Evolutionary conservation across 2,329 filamentous ascomycete genomes (phyloP).

Genomic region (Ophiostoma quercus): DNA sequence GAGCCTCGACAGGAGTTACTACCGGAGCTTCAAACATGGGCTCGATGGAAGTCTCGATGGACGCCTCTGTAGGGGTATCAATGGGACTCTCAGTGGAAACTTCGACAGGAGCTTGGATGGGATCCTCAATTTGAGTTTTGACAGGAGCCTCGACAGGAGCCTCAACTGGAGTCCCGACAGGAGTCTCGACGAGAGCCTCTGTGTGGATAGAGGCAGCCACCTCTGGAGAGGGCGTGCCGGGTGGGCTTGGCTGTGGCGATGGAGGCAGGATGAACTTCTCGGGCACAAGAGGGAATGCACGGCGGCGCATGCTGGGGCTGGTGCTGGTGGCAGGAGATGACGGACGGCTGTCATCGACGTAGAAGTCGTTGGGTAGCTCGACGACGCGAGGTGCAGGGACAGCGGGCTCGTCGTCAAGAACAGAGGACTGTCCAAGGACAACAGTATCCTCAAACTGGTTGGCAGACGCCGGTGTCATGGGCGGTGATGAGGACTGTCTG

Average conservation of each 20-base stretch:
- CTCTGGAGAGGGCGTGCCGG: neutral
- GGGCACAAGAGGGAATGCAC: constrained; percentile 30
- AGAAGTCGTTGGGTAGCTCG: constrained; percentile 23
- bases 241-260: neutral
- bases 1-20: neutral
- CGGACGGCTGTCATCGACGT: constrained; percentile 5
- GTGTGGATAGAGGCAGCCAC: neutral
- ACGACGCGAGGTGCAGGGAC: constrained; percentile 22
- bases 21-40: too few relatives aligned
- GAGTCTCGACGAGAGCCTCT: neutral
- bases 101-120: too few relatives aligned
- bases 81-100: neutral
- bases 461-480: neutral
- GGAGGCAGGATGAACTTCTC: constrained; percentile 23
- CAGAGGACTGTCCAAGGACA: neutral
- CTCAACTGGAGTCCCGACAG: neutral
- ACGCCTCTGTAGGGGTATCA: neutral
- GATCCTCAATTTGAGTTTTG: neutral
- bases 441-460: constrained; percentile 13
- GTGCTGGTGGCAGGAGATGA: constrained; percentile 8
- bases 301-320: constrained; percentile 19
- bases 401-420: neutral
- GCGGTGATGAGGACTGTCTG: neutral
- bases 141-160: neutral
- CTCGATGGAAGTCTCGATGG: too few relatives aligned